Evolutionary conservation across 2,329 filamentous ascomycete species (phyloP), one percentile per base, ranked within the genome.

Genomic region (Camillea tinctor): DNA sequence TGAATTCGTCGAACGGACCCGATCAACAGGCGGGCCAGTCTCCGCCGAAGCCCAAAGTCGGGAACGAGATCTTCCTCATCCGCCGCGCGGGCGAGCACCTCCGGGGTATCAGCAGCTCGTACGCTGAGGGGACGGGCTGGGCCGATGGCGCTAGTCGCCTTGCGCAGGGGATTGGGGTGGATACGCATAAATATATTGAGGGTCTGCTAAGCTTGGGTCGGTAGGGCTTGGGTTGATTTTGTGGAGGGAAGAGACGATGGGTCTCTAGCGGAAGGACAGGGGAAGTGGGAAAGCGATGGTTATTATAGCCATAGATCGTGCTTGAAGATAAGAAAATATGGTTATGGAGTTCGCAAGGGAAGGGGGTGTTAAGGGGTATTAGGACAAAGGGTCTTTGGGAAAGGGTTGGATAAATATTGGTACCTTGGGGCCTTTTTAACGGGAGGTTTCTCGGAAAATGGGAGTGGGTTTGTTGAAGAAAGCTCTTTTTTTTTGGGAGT

Each of bases 101-200:
- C 17, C 74, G 77, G 36, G 73, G 74, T 22, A 67, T 72, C 21
- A 72, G 73, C 55, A 64, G 66, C 55, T 71, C 76, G 26, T 69
- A 71, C 19, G 71, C 69, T n/a, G 73, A 80, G 67, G 60, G 76
- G 15, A 66, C 75, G 52, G 69, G 80, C 59, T 77, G 84, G 80
- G 68, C 81, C 51, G 84, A 83, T 22, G 85, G 84, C 2, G 84
- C 87, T 1, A 83, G 81, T 20, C 82, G 83, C 58, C 73, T 92
- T 64, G 86, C 84, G 0, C 87, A 91, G 69, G 90, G 90, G 0
- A 91, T 93, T 64, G 90, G 90, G 0, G 82, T 93, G 36, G 90
- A 93, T 77, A 91, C 90, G 26, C 83, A 87, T 73, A 84, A 83
- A 71, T 93, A 93, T 73, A 85, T 93, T 3, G 90, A 93, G 72